A percentile compares a stretch with the other conserved stretches of the same genome.
phyloP scores from a whole-genome alignment of 345 rosid species.

The Eucalyptus microcorys region DNA sequence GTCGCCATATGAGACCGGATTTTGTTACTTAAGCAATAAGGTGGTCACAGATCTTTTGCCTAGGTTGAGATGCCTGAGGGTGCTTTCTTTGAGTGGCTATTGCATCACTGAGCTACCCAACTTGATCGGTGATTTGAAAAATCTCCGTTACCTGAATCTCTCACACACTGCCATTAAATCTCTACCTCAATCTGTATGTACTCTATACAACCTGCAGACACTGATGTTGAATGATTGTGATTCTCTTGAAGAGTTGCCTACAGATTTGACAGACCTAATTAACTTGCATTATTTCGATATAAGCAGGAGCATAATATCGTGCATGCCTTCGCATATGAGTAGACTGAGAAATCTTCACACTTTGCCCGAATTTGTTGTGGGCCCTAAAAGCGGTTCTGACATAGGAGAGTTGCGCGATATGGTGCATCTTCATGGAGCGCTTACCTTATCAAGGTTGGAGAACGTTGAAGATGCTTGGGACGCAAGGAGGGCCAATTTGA shows the following conservation, averaged over 20 bases:
- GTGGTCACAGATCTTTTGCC: background rate
- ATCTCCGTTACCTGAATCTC: conserved; percentile 1
- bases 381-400: background rate
- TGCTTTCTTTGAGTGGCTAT: conserved; percentile 4
- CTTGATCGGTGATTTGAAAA: background rate
- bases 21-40: background rate
- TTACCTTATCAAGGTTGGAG: conserved; percentile 1
- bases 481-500: conserved; percentile 1
- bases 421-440: background rate
- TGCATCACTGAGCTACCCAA: background rate
- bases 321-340: conserved; percentile 8
- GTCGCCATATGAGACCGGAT: background rate
- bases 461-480: background rate
- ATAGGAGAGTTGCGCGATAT: conserved; percentile 4
- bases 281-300: conserved; percentile 9
- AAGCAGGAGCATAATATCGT: background rate
- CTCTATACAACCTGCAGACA: conserved; percentile 6
- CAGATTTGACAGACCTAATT: background rate
- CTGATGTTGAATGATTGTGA: conserved; percentile 3
- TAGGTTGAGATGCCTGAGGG: background rate
- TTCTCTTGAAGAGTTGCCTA: background rate
- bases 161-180: background rate
- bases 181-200: background rate
- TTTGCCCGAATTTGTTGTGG: conserved; percentile 6
- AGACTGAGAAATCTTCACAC: background rate